These are phyloP conservation scores for Apiotrichum domesticum DNA, from an alignment of 1,284 basidiomycete genomes.

Conservation along the genomic window DNA sequence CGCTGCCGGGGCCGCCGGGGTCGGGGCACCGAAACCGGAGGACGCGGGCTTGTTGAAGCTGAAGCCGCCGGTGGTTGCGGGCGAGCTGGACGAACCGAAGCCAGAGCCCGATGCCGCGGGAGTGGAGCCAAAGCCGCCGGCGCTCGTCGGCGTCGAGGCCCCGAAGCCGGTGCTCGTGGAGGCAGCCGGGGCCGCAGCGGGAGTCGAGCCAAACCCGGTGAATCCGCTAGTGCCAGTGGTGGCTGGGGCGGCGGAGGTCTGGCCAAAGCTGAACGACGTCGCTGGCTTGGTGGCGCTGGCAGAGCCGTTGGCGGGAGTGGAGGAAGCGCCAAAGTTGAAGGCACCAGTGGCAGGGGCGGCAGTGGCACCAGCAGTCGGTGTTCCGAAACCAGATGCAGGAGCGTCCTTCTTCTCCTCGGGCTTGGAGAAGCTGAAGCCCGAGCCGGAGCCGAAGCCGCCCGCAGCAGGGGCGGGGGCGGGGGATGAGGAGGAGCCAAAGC, in stretches of 20 bases:
- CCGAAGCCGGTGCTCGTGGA: not conserved
- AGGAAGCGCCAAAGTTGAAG: conserved; percentile 17
- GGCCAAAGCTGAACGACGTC: not conserved
- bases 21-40: no score
- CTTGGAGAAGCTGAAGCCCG: conserved; percentile 1
- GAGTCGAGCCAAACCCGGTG: not conserved
- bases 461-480: conserved; percentile 6
- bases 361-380: not conserved
- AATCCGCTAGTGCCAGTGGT: not conserved
- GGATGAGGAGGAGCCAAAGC: conserved; percentile 3
- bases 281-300: not conserved
- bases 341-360: not conserved
- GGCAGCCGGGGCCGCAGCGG: not conserved
- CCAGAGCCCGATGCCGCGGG: not conserved
- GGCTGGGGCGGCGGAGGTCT: not conserved
- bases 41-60: not conserved
- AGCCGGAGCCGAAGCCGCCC: conserved; percentile 4
- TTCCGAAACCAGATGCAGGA: conserved; percentile 1
- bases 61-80: not conserved
- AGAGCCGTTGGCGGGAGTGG: conserved; percentile 2
- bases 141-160: not conserved
- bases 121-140: conserved; percentile 1
- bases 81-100: not conserved
- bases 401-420: not conserved
- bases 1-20: not conserved